Evolutionary conservation across 768 basidiomycete species (phyloP).

Genomic region (Auriscalpium microsporum): DNA sequence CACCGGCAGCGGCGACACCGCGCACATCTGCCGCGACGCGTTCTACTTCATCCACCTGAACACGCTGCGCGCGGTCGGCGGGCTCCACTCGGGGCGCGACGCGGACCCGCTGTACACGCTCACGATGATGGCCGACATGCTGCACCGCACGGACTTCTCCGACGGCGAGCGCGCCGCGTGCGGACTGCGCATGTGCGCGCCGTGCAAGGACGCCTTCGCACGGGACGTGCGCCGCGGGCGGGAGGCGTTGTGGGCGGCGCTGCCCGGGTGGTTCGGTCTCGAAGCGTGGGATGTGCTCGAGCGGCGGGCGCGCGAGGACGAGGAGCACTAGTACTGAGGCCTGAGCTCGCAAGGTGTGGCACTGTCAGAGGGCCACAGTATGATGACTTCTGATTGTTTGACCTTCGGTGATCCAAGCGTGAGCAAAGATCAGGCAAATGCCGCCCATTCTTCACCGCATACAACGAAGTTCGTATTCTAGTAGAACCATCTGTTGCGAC

Average conservation of each 20-base stretch:
- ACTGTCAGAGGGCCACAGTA: neutral
- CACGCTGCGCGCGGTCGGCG: slow-evolving; percentile 58
- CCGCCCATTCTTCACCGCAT: no score
- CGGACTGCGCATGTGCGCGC: slow-evolving; percentile 45
- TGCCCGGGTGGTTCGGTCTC: slow-evolving; percentile 62
- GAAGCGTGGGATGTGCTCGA: neutral
- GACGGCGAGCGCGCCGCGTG: slow-evolving; percentile 40
- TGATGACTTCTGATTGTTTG: neutral
- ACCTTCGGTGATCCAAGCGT: no score
- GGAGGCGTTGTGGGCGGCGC: slow-evolving; percentile 50
- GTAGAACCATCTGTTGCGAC: no score
- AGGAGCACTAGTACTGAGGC: no score
- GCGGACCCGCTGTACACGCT: slow-evolving; percentile 69
- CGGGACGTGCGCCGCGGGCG: slow-evolving; percentile 35
- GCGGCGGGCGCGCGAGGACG: neutral
- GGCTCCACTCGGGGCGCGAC: slow-evolving; percentile 63
- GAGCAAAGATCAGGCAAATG: no score
- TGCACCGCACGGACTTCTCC: slow-evolving; percentile 60
- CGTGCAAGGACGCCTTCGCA: slow-evolving; percentile 42
- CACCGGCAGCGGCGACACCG: slow-evolving; percentile 29
- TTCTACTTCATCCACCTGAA: slow-evolving; percentile 75
- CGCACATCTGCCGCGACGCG: slow-evolving; percentile 49
- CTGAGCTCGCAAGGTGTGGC: neutral
- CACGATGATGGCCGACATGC: slow-evolving; percentile 61
- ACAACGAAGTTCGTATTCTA: no score